A percentile compares a stretch with the other conserved stretches of the same genome.
Conservation (phyloP, 2,329 filamentous ascomycete genomes). For the Cladophialophora bantiana region DNA sequence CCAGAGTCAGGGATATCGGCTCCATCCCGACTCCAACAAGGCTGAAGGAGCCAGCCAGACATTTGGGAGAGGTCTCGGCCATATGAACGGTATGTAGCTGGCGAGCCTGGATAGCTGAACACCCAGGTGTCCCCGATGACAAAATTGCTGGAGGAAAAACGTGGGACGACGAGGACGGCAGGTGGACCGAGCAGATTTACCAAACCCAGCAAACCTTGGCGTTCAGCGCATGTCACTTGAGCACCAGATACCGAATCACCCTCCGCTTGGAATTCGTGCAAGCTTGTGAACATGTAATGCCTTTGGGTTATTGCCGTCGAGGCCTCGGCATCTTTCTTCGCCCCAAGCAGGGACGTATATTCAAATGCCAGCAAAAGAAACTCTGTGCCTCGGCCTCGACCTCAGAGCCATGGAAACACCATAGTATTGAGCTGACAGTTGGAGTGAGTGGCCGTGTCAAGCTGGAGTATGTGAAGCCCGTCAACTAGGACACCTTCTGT, state of each 20-base stretch:
- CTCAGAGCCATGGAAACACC: constrained; percentile 5
- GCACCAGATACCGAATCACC: no score
- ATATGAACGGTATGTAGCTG: no score
- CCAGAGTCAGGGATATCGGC: no score
- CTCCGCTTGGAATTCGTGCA: background rate
- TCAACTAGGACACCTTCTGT: background rate
- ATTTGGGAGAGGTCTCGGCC: no score
- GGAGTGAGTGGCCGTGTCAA: constrained; percentile 24
- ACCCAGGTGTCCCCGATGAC: no score
- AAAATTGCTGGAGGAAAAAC: no score
- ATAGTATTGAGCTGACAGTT: constrained; percentile 26
- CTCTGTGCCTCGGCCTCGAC: background rate
- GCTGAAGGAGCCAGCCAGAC: no score
- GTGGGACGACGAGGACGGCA: no score
- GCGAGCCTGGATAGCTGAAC: no score
- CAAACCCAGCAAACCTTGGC: background rate
- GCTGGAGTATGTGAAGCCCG: constrained; percentile 27
- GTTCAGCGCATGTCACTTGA: no score
- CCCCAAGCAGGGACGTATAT: background rate
- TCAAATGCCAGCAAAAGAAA: background rate
- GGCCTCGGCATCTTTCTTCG: constrained; percentile 3
- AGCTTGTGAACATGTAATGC: constrained; percentile 18
- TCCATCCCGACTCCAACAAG: no score
- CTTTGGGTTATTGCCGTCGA: constrained; percentile 7
- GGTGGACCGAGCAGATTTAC: no score